Conservation (phyloP, 306 rosid species). For the Castanea crenata region DNA sequence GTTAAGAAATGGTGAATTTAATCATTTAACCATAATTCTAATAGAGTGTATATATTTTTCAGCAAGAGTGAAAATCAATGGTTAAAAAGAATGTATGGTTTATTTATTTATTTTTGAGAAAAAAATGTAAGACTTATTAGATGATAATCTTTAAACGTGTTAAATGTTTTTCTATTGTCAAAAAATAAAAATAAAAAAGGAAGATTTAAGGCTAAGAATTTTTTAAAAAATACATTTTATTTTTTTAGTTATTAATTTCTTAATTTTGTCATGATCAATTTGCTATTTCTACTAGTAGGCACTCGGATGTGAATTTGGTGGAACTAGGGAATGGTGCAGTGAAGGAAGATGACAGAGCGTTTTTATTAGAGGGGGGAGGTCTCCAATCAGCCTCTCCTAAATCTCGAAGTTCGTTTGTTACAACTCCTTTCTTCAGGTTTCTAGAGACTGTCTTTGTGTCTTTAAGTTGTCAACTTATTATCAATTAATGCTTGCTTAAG, state of each 20-base stretch:
- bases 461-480: constrained; percentile 19
- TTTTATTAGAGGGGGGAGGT: constrained; percentile 71
- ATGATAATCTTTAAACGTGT: background rate
- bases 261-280: constrained; percentile 11
- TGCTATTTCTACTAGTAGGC: constrained; percentile 49
- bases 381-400: constrained; percentile 55
- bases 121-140: background rate
- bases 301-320: constrained; percentile 64
- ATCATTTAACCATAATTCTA: too few species aligned
- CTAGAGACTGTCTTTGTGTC: background rate
- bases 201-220: background rate
- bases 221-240: too few species aligned
- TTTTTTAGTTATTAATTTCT: too few species aligned
- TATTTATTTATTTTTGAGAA: too few species aligned
- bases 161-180: background rate
- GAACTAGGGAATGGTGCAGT: constrained; percentile 47
- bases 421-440: constrained; percentile 65
- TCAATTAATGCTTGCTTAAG: constrained; percentile 23
- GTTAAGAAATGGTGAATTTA: too few species aligned
- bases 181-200: background rate
- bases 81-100: background rate
- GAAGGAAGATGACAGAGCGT: constrained; percentile 72
- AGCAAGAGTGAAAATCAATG: background rate
- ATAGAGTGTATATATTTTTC: too few species aligned
- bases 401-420: constrained; percentile 46